A percentile compares a stretch with the other conserved stretches of the same genome.
Evolutionary conservation across 2,329 filamentous ascomycete genomes (phyloP).

Genomic region (Trichophyton benhamiae): DNA sequence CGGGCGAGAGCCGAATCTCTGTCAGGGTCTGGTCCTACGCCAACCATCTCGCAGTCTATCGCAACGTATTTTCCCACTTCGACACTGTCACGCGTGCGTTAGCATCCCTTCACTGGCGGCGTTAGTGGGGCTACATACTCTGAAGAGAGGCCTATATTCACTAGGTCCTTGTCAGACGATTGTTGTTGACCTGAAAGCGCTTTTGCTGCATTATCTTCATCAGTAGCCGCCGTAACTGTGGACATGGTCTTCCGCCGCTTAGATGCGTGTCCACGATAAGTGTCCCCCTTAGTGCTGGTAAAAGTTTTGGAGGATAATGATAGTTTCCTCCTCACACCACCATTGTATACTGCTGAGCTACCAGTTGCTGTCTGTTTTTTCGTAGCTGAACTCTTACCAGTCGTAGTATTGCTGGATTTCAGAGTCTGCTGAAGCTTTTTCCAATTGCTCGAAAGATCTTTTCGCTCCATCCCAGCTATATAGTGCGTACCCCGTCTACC

Average conservation of each 20-base stretch:
- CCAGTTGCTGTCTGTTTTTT: slow-evolving; percentile 10
- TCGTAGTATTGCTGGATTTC: slow-evolving; percentile 20
- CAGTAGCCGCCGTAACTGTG: background rate
- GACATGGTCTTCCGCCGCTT: slow-evolving; percentile 8
- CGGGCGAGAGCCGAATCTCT: slow-evolving; percentile 67
- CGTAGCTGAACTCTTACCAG: slow-evolving; percentile 16
- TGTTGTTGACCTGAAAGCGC: background rate
- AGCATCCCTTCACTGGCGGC: background rate
- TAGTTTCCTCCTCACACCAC: slow-evolving; percentile 11
- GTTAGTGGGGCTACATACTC: slow-evolving; percentile 21
- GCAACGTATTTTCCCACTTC: slow-evolving; percentile 81
- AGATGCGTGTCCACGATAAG: background rate
- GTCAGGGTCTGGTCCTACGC: slow-evolving; percentile 52
- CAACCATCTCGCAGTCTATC: slow-evolving; percentile 98
- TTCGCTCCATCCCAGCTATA: slow-evolving; percentile 29
- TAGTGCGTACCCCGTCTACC: background rate
- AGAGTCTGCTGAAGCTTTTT: slow-evolving; percentile 39
- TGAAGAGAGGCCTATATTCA: slow-evolving; percentile 51
- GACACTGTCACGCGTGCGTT: slow-evolving; percentile 34
- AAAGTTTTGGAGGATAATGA: slow-evolving; percentile 3
- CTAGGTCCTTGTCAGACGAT: slow-evolving; percentile 28
- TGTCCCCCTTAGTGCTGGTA: background rate
- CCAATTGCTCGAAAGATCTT: slow-evolving; percentile 39
- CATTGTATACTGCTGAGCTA: slow-evolving; percentile 5
- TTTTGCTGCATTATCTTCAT: background rate